Evolutionary conservation across 306 rosid species (phyloP).

Genomic region (Medicago truncatula): MtrunA17r5.0-ANR NC_053046.1:13686001-13686500

Average conservation of each 20-base stretch:
- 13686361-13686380: not conserved
- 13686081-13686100: too few species aligned
- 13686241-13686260: slow-evolving; percentile 3
- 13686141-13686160: too few species aligned
- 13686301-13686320: slow-evolving; percentile 10
- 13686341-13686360: not conserved
- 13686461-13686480: not conserved
- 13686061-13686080: too few species aligned
- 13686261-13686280: not conserved
- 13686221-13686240: not conserved
- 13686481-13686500: slow-evolving; percentile 4
- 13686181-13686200: slow-evolving; percentile 18
- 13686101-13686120: too few species aligned
- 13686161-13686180: slow-evolving; percentile 1
- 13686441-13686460: slow-evolving; percentile 15
- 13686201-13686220: slow-evolving; percentile 16
- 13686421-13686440: not conserved
- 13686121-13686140: too few species aligned
- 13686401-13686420: slow-evolving; percentile 4
- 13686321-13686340: slow-evolving; percentile 5
- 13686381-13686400: slow-evolving; percentile 4
- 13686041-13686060: too few species aligned
- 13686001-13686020: not conserved
- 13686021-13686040: too few species aligned
- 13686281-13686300: slow-evolving; percentile 10